Conservation (phyloP, 2,329 filamentous ascomycete species). For the Fusarium guadeloupense region DNA sequence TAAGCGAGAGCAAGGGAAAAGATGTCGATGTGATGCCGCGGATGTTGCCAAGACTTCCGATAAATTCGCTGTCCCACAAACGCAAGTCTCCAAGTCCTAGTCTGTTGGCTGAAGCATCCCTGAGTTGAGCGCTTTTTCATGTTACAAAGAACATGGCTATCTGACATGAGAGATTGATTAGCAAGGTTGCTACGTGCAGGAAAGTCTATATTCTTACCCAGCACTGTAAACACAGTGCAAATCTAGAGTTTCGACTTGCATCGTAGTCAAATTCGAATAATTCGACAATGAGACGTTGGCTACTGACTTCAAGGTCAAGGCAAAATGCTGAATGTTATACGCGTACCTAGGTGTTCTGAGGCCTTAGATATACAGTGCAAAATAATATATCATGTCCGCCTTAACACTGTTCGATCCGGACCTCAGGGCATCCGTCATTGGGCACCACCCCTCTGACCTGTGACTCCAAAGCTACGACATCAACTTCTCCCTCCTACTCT, state of each 20-base stretch:
- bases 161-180: neutral
- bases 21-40: conserved; percentile 27
- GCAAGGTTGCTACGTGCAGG: neutral
- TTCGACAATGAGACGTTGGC: neutral
- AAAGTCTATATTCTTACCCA: neutral
- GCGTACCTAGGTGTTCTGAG: too few species aligned
- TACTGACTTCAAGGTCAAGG: neutral
- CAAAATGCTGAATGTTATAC: too few species aligned
- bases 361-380: conserved; percentile 7
- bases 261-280: neutral
- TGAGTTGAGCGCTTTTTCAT: neutral
- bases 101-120: neutral
- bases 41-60: neutral
- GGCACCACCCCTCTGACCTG: conserved; percentile 26
- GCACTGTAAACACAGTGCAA: neutral
- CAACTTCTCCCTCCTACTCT: conserved; percentile 2
- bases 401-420: conserved; percentile 15
- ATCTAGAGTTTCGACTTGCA: neutral
- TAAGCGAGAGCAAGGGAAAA: conserved; percentile 24
- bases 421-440: conserved; percentile 25
- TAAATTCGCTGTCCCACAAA: conserved; percentile 1
- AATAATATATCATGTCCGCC: accelerated
- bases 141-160: neutral
- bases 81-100: neutral
- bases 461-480: conserved; percentile 24